Evolutionary conservation across 768 basidiomycete species (phyloP), one percentile per base, ranked within the genome.

Genomic region (Tricholoma flavovirens): DNA sequence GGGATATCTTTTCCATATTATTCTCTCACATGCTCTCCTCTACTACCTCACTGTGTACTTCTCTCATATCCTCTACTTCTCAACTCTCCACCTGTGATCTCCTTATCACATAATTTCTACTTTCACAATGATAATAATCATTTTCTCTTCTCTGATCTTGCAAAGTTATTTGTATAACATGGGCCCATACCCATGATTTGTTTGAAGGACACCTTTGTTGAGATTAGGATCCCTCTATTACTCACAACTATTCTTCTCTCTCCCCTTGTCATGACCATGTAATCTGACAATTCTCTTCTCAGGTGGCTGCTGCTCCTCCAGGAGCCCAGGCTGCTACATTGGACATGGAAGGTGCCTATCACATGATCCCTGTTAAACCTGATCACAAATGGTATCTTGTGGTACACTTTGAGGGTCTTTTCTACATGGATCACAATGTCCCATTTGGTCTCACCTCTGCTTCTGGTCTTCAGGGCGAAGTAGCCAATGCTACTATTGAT

Each of bases 261-360:
- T n/a, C n/a, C n/a, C n/a, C n/a, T n/a, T n/a, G n/a, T n/a, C n/a
- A n/a, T 17, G 6, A 49, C 12, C 24, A 49, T 26, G 19, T 49
- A 30, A 49, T 49, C 49, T 49, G 49, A 49, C 49, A 29, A 49
- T n/a, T 30, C 4, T 30, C 24, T 17, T 30, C 49, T 50, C 14
- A 68, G 66, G 56, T 68, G 50, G 54, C 64, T 9, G 8, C 5
- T 0, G 65, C 69, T 0, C 74, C 75, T 2, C 52, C 55, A 0
- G 72, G 73, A 1, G 58, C 70, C 0, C 61, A 69, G 38, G 73
- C 66, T 0, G 62, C 67, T 6, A 60, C 66, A 0, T 64, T 70
- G 29, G 71, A 74, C 49, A 60, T 73, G 15, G 61, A 62, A 26
- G 49, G 62, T 5, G 64, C 68, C n/a, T 65, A 69, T 53, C 62